These are phyloP conservation scores for Chamaecyparis obtusa DNA, from an alignment of 75 land plant species.

Conservation along the genomic window DNA sequence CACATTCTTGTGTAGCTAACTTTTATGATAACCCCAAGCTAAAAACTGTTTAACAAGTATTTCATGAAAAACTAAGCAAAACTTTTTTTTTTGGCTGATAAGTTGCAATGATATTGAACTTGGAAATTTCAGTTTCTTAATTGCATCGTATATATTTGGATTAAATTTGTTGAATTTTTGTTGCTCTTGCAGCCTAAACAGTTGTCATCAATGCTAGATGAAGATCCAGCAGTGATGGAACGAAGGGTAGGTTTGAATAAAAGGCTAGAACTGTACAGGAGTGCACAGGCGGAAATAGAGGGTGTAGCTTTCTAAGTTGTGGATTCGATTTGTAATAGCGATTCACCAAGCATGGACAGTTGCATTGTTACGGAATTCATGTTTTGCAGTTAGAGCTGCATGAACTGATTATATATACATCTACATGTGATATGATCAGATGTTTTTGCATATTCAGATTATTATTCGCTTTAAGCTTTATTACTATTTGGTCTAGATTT, in stretches of 20 bases:
- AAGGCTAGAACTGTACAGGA: constrained; percentile 73
- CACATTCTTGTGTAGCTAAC: not conserved
- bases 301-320: constrained; percentile 42
- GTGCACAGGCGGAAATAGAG: constrained; percentile 80
- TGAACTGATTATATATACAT: not conserved
- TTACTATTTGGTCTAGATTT: not conserved
- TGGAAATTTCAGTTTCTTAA: too few species aligned
- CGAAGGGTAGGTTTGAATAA: constrained; percentile 50
- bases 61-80: not conserved
- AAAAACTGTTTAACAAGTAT: not conserved
- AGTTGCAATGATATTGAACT: too few species aligned
- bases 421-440: not conserved
- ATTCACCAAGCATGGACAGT: not conserved
- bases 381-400: not conserved
- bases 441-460: constrained; percentile 1
- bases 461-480: not conserved
- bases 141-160: too few species aligned
- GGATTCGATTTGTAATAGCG: not conserved
- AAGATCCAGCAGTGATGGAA: constrained; percentile 81
- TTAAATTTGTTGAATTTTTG: not conserved
- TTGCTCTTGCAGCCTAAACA: constrained; percentile 48
- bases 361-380: not conserved
- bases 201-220: constrained; percentile 56
- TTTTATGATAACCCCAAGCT: not conserved
- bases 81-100: too few species aligned